Percentiles rank a stretch among this genome's conserved stretches.
phyloP scores from a whole-genome alignment of 495 filamentous ascomycete species.

The Xylaria scruposa region DNA sequence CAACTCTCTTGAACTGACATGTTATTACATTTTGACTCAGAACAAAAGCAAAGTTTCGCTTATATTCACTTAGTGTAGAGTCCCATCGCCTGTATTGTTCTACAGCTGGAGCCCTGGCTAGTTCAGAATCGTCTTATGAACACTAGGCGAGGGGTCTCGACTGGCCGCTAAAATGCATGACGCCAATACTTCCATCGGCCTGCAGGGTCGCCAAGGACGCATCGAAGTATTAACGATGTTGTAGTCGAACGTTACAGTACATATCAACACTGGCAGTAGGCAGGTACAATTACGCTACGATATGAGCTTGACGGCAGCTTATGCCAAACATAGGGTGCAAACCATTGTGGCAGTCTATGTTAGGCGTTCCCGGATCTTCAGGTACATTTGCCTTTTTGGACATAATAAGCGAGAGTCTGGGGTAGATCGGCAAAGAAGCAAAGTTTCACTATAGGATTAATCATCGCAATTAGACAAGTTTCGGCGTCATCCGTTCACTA shows the following conservation, averaged over 20 bases:
- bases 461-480: not conserved
- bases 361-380: constrained; percentile 23
- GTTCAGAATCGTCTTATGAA: not conserved
- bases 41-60: not conserved
- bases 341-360: not conserved
- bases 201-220: constrained; percentile 14
- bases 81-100: not conserved
- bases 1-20: not conserved
- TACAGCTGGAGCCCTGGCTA: not conserved
- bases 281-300: constrained; percentile 1
- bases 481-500: constrained; percentile 12
- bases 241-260: constrained; percentile 14
- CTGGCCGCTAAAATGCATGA: constrained; percentile 13
- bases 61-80: not conserved
- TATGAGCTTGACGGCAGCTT: not conserved
- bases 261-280: not conserved
- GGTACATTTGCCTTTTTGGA: constrained; percentile 17
- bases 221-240: not conserved
- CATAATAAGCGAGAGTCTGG: constrained; percentile 13
- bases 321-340: constrained; percentile 11
- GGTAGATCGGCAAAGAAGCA: constrained; percentile 14
- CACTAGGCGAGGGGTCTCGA: constrained; percentile 13
- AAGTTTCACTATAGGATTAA: not conserved
- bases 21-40: not conserved
- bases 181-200: constrained; percentile 1